A percentile compares a stretch with the other conserved stretches of the same genome.
phyloP scores from a whole-genome alignment of 352 stramenopile species.

The Globisporangium solare region DNA sequence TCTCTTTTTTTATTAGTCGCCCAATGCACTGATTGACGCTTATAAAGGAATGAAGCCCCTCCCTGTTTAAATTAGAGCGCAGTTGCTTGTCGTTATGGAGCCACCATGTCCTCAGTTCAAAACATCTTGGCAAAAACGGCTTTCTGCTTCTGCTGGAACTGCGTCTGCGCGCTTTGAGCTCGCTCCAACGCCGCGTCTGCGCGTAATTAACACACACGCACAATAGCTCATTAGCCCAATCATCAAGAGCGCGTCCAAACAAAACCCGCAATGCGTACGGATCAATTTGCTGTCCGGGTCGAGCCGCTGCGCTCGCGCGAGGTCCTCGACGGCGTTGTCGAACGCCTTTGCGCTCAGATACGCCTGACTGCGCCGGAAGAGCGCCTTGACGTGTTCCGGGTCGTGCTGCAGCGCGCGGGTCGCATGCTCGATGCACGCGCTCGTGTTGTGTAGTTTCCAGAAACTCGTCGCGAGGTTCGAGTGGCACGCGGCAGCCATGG shows the following conservation, averaged over 20 bases:
- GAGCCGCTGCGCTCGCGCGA: conserved; percentile 25
- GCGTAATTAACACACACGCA: not conserved
- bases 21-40: conserved; percentile 9
- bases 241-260: no score
- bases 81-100: not conserved
- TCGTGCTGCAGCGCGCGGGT: conserved; percentile 41
- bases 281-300: conserved; percentile 48
- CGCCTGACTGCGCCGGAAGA: conserved; percentile 63
- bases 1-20: not conserved
- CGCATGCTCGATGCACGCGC: conserved; percentile 46
- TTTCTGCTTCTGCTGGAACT: conserved; percentile 38
- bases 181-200: conserved; percentile 23
- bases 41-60: conserved; percentile 43
- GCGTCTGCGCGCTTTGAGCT: conserved; percentile 24
- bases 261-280: conserved; percentile 9
- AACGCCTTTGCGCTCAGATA: conserved; percentile 53
- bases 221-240: no score
- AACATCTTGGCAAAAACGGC: conserved; percentile 34
- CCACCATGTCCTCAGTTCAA: not conserved
- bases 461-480: conserved; percentile 61
- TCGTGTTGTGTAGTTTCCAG: conserved; percentile 37
- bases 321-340: conserved; percentile 45
- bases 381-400: conserved; percentile 48
- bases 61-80: conserved; percentile 61
- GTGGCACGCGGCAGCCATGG: conserved; percentile 42